Evolutionary conservation across 768 basidiomycete genomes (phyloP).

Genomic region (Termitomyces sp.): DNA sequence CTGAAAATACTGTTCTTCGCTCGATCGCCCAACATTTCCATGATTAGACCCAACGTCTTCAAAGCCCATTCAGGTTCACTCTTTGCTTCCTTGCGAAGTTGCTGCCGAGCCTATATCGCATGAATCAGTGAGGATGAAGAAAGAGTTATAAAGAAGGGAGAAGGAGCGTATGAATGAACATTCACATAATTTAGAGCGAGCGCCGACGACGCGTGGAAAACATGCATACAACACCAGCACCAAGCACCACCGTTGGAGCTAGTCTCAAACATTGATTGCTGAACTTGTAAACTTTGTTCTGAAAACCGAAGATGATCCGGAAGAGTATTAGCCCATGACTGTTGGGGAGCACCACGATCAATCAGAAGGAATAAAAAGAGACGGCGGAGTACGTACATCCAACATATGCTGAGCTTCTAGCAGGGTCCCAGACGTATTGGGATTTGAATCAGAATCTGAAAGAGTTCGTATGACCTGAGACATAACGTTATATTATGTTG

Average conservation of each 20-base stretch:
- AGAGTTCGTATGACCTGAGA: neutral
- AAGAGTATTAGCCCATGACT: constrained; percentile 55
- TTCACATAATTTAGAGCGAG: constrained; percentile 61
- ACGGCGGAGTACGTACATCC: constrained; percentile 28
- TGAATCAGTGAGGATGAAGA: neutral
- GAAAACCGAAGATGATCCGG: constrained; percentile 68
- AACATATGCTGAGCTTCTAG: constrained; percentile 37
- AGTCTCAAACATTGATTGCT: constrained; percentile 75
- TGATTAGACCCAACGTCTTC: constrained; percentile 35
- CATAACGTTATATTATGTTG: constrained; percentile 8
- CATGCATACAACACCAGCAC: constrained; percentile 76
- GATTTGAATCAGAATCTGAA: constrained; percentile 27
- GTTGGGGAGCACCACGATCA: constrained; percentile 1
- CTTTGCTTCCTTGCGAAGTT: constrained; percentile 28
- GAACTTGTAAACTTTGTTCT: constrained; percentile 60
- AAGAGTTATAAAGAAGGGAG: neutral
- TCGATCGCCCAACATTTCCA: constrained; percentile 42
- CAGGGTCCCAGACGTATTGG: constrained; percentile 28
- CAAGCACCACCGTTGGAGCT: constrained; percentile 74
- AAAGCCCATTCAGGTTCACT: constrained; percentile 38
- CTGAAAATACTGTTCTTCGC: constrained; percentile 42
- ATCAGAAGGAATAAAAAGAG: neutral
- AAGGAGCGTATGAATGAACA: constrained; percentile 14
- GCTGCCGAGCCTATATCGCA: constrained; percentile 30
- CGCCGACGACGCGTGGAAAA: constrained; percentile 61